These are phyloP conservation scores for Colletotrichum incanum DNA, from an alignment of 2,329 filamentous ascomycete species.

Conservation along the genomic window DNA sequence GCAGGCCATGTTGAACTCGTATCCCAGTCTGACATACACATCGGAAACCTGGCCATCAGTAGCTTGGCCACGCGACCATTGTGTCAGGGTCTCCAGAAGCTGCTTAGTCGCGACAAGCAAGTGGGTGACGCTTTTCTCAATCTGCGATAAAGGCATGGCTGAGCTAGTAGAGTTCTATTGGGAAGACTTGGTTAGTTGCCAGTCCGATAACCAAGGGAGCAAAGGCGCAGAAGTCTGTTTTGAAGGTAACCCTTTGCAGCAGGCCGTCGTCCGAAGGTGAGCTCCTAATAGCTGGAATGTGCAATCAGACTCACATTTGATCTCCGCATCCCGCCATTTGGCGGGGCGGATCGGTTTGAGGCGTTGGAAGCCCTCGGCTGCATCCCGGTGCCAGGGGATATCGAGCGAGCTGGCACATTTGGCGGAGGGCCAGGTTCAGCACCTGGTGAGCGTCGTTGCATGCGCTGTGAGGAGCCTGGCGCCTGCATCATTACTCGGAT, in stretches of 20 bases:
- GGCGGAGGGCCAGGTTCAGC: constrained; percentile 73
- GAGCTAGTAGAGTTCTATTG: constrained; percentile 60
- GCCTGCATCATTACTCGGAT: constrained; percentile 63
- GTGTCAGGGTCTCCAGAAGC: constrained; percentile 94
- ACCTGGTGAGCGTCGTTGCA: constrained; percentile 76
- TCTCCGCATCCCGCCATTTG: constrained; percentile 60
- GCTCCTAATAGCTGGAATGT: constrained; percentile 1
- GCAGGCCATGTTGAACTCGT: constrained; percentile 99
- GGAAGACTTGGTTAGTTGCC: constrained; percentile 39
- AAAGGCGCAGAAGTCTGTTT: constrained; percentile 1
- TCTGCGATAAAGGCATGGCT: constrained; percentile 89
- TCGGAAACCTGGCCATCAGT: constrained; percentile 97
- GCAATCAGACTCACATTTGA: constrained; percentile 68
- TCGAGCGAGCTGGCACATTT: constrained; percentile 69
- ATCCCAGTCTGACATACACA: constrained; percentile 96
- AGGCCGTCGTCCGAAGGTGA: background rate
- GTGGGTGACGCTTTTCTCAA: constrained; percentile 99
- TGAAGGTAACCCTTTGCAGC: background rate
- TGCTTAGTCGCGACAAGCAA: constrained; percentile 98
- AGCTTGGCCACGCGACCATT: constrained; percentile 95
- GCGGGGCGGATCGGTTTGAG: constrained; percentile 72
- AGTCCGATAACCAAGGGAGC: background rate
- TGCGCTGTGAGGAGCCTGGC: constrained; percentile 66
- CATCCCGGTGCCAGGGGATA: constrained; percentile 72
- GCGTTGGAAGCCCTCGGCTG: constrained; percentile 77